These are phyloP conservation scores for Naegleria lovaniensis DNA, from an alignment of 208 protist species.

Conservation along the genomic window DNA sequence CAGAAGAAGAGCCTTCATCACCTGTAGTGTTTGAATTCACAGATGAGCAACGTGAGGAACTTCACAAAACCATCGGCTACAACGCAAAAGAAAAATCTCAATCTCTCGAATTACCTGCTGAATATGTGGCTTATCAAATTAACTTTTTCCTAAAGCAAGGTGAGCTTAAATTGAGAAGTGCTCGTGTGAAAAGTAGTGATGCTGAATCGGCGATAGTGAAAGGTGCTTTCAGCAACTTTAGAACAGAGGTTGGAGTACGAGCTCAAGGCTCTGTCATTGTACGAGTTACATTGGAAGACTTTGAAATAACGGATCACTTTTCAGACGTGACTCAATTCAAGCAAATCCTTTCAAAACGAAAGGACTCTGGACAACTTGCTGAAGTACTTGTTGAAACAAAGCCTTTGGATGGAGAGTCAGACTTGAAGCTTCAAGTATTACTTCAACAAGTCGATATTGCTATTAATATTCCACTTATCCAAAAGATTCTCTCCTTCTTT, in stretches of 20 bases:
- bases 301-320: background rate
- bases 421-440: background rate
- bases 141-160: background rate
- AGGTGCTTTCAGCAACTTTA: background rate
- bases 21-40: background rate
- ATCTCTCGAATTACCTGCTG: background rate
- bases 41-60: background rate
- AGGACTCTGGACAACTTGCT: background rate
- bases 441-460: background rate
- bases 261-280: background rate
- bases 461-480: background rate
- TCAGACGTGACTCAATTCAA: background rate
- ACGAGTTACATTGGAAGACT: background rate
- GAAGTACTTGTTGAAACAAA: background rate
- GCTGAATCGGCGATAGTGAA: background rate
- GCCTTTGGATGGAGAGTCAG: background rate
- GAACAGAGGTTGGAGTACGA: background rate
- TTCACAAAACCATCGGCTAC: constrained; percentile 5
- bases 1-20: background rate
- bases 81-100: background rate
- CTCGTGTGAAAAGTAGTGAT: background rate
- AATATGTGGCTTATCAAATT: background rate
- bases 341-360: background rate
- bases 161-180: background rate
- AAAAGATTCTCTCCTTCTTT: background rate